Percentiles rank a stretch among this genome's conserved stretches.
Conservation (phyloP, 352 stramenopile genomes). For the Aphanomyces euteiches region DNA sequence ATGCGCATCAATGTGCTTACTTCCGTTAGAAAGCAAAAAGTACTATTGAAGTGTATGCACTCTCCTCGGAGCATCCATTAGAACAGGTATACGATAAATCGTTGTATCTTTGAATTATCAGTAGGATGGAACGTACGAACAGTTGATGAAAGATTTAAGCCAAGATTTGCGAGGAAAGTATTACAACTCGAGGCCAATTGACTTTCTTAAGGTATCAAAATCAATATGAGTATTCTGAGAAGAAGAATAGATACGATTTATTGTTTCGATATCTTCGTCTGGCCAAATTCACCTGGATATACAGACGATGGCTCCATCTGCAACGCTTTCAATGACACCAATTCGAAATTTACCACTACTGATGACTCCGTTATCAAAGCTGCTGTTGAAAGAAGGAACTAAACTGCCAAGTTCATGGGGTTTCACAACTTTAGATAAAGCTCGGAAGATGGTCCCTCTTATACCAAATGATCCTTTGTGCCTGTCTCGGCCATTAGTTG, state of each 20-base stretch:
- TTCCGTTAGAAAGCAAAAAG: too few relatives aligned
- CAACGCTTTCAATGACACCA: background rate
- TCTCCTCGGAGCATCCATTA: too few relatives aligned
- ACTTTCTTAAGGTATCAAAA: background rate
- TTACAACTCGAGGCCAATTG: background rate
- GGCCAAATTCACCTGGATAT: background rate
- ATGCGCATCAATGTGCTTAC: too few relatives aligned
- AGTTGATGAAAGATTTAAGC: too few relatives aligned
- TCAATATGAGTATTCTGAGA: background rate
- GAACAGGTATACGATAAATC: too few relatives aligned
- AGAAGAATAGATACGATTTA: slow-evolving; percentile 5
- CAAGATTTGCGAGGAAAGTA: background rate
- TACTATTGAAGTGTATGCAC: too few relatives aligned
- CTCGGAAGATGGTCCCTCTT: slow-evolving; percentile 17
- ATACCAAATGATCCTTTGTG: slow-evolving; percentile 1
- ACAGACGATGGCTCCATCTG: background rate
- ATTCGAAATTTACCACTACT: slow-evolving; percentile 21
- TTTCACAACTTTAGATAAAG: slow-evolving; percentile 13
- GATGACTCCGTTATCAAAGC: slow-evolving; percentile 7
- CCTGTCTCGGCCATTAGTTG: slow-evolving; percentile 15
- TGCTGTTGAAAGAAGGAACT: slow-evolving; percentile 5
- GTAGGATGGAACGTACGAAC: too few relatives aligned
- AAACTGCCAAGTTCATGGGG: background rate
- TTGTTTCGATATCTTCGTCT: background rate
- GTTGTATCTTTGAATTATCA: too few relatives aligned